These are phyloP conservation scores for Zygosaccharomyces kombuchaensis DNA, from an alignment of 805 yeast species.

Conservation along the genomic window DNA sequence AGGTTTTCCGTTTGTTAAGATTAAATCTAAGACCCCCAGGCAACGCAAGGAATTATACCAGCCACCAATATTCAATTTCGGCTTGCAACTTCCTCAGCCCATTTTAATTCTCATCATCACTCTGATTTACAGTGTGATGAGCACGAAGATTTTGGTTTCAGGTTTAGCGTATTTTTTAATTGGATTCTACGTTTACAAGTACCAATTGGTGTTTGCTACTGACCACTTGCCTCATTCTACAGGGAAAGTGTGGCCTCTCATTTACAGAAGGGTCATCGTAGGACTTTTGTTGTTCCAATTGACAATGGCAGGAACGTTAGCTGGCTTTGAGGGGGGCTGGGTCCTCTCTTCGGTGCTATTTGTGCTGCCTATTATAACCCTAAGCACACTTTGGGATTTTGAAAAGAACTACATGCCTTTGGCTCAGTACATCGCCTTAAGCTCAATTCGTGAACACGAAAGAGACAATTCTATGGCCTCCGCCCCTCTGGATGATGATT, in stretches of 20 bases:
- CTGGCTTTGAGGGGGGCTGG: constrained; percentile 73
- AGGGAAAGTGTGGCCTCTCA: constrained; percentile 92
- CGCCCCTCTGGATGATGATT: constrained; percentile 35
- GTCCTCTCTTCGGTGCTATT: constrained; percentile 62
- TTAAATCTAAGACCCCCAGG: constrained; percentile 73
- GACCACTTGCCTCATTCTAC: constrained; percentile 96
- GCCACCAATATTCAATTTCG: constrained; percentile 92
- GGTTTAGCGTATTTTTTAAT: constrained; percentile 79
- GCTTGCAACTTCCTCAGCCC: constrained; percentile 88
- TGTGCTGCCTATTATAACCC: constrained; percentile 71
- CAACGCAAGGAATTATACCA: constrained; percentile 69
- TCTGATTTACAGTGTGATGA: constrained; percentile 80
- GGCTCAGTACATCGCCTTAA: constrained; percentile 77
- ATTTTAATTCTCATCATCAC: constrained; percentile 79
- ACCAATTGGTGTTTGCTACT: constrained; percentile 83
- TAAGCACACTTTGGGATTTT: constrained; percentile 70
- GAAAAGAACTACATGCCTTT: constrained; percentile 77
- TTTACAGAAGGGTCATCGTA: constrained; percentile 73
- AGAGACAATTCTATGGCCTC: constrained; percentile 26
- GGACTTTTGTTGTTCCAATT: constrained; percentile 83
- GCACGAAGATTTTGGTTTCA: constrained; percentile 79
- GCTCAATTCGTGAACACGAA: constrained; percentile 61
- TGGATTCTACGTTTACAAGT: constrained; percentile 87
- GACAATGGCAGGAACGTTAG: constrained; percentile 89
- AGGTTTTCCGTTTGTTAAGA: constrained; percentile 63